Evolutionary conservation across 139 green algal species (phyloP).

Genomic region (Limnomonas spitsbergensis): DNA sequence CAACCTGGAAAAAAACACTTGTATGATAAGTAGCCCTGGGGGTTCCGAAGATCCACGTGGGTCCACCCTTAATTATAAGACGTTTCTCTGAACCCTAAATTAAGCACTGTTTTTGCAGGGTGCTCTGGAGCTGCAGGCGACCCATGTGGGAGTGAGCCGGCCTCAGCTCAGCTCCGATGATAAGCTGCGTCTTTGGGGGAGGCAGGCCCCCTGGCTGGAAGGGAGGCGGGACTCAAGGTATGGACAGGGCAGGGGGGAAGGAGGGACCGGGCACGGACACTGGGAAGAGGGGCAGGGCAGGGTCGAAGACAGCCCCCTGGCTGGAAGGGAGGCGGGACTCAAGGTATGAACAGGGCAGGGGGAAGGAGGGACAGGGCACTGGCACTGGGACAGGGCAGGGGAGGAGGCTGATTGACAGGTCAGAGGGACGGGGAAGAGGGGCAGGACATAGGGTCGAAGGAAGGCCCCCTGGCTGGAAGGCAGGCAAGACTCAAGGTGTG

Average conservation of each 20-base stretch:
- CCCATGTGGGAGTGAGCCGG: neutral
- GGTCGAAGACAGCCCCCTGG: slow-evolving; percentile 40
- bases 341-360: slow-evolving; percentile 4
- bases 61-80: too few species aligned
- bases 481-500: slow-evolving; percentile 11
- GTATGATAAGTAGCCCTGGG: too few species aligned
- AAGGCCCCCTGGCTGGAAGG: slow-evolving; percentile 44
- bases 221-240: slow-evolving; percentile 17
- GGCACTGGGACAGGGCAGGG: too few species aligned
- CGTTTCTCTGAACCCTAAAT: too few species aligned
- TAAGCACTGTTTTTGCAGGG: too few species aligned
- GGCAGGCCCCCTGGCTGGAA: slow-evolving; percentile 42
- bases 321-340: slow-evolving; percentile 25
- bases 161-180: neutral
- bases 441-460: slow-evolving; percentile 7
- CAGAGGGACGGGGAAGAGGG: slow-evolving; percentile 39
- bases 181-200: slow-evolving; percentile 30
- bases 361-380: too few species aligned
- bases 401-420: slow-evolving; percentile 28
- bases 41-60: too few species aligned
- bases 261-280: too few species aligned
- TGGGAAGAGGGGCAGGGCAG: too few species aligned
- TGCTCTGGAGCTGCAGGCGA: neutral
- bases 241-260: too few species aligned
- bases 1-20: too few species aligned